phyloP scores from a whole-genome alignment of 345 rosid genomes.

The Linum lewisii region DNA sequence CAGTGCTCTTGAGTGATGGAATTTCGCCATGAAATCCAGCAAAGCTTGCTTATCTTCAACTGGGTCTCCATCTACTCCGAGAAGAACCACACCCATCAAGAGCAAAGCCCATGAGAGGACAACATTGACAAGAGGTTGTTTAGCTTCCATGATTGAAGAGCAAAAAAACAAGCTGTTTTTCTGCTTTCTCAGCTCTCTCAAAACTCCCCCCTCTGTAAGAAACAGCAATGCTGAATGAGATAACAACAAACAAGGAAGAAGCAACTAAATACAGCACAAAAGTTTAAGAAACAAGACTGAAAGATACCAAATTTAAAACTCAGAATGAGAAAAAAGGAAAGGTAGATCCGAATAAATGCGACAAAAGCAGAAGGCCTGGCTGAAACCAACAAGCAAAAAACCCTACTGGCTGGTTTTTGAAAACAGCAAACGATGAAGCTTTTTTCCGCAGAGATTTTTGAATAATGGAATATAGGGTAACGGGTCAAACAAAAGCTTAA shows the following conservation, averaged over 20 bases:
- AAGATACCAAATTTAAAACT: neutral
- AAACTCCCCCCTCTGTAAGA: neutral
- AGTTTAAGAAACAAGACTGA: no score
- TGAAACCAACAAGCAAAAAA: neutral
- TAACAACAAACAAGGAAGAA: neutral
- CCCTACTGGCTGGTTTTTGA: neutral
- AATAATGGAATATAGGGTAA: no score
- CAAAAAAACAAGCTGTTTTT: neutral
- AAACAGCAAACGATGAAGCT: neutral
- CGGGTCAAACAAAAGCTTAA: neutral
- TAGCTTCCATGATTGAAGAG: neutral
- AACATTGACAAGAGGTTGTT: neutral
- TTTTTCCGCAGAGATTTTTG: neutral
- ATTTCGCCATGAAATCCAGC: constrained; percentile 42
- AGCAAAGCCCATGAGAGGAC: neutral
- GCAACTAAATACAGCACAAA: neutral
- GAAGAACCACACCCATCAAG: constrained; percentile 11
- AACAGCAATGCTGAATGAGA: neutral
- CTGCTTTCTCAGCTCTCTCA: neutral
- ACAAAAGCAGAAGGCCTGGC: neutral
- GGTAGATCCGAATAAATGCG: neutral
- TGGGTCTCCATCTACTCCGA: constrained; percentile 28
- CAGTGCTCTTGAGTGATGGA: constrained; percentile 44
- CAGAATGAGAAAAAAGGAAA: neutral
- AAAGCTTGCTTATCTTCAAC: constrained; percentile 66